These are phyloP conservation scores for Chaetoscypha palmicola DNA, from an alignment of 2,329 filamentous ascomycete species.

Conservation along the genomic window DNA sequence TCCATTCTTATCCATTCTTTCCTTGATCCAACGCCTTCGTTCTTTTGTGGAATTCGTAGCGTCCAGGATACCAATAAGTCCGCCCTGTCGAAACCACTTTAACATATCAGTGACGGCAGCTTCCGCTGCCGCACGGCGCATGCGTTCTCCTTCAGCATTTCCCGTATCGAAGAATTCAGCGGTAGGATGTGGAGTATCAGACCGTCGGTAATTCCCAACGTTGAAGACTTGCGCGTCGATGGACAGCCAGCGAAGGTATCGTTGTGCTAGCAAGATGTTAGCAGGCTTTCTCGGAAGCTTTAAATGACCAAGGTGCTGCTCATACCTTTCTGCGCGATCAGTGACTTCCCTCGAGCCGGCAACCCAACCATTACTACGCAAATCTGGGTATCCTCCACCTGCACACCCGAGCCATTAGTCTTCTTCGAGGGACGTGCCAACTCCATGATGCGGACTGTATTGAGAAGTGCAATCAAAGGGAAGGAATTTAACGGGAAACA, in stretches of 20 bases:
- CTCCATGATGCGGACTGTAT: constrained; percentile 13
- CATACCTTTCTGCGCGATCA: constrained; percentile 94
- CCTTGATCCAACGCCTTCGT: constrained; percentile 83
- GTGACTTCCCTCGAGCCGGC: constrained; percentile 90
- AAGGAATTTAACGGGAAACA: constrained; percentile 5
- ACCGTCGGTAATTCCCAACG: constrained; percentile 89
- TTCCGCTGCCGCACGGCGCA: constrained; percentile 81
- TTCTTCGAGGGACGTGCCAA: constrained; percentile 23
- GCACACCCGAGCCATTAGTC: constrained; percentile 62
- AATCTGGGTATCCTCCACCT: constrained; percentile 93
- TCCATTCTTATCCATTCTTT: constrained; percentile 65
- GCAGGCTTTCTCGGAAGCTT: constrained; percentile 4
- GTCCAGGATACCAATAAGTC: constrained; percentile 88
- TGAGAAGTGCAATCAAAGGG: not conserved
- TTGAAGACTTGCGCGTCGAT: constrained; percentile 95
- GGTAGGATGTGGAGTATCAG: constrained; percentile 79
- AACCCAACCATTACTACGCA: constrained; percentile 99
- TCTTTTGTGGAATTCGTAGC: constrained; percentile 94
- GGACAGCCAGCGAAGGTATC: constrained; percentile 94
- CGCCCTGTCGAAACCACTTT: constrained; percentile 76
- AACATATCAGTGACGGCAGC: constrained; percentile 92
- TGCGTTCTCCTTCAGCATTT: constrained; percentile 84
- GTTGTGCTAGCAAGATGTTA: constrained; percentile 55
- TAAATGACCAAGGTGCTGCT: not conserved
- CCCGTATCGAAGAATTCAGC: constrained; percentile 93